Evolutionary conservation across 768 basidiomycete species (phyloP).

Genomic region (Mycena amicta): DNA sequence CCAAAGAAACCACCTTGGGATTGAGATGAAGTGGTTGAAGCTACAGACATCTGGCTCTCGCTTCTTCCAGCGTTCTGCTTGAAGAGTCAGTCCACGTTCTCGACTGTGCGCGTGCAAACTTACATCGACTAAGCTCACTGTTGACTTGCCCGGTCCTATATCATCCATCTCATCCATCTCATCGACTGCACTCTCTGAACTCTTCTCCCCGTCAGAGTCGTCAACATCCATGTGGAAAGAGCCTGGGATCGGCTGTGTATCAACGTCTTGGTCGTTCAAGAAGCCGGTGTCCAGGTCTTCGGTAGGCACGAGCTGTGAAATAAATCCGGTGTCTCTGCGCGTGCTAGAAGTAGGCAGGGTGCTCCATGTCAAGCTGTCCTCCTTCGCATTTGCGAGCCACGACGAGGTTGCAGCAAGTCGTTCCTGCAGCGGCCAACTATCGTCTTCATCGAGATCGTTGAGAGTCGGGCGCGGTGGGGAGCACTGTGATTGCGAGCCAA

Average conservation of each 20-base stretch:
- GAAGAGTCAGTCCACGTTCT: conserved; percentile 8
- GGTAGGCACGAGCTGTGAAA: conserved; percentile 4
- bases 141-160: conserved; percentile 41
- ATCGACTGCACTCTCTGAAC: too few relatives aligned
- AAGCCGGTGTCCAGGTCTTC: neutral
- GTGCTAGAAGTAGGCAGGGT: conserved; percentile 65
- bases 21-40: conserved; percentile 49
- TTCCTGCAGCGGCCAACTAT: conserved; percentile 78
- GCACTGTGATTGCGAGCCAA: conserved; percentile 37
- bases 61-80: conserved; percentile 38
- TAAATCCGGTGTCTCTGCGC: conserved; percentile 40
- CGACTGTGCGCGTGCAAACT: conserved; percentile 21
- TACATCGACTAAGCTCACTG: conserved; percentile 47
- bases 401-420: conserved; percentile 55
- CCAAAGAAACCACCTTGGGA: conserved; percentile 66
- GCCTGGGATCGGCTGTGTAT: conserved; percentile 29
- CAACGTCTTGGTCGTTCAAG: conserved; percentile 17
- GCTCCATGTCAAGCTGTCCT: conserved; percentile 80
- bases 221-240: conserved; percentile 41
- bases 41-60: conserved; percentile 59
- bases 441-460: conserved; percentile 55
- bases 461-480: conserved; percentile 27
- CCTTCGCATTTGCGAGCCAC: conserved; percentile 64
- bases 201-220: conserved; percentile 40
- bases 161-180: too few relatives aligned